A percentile compares a stretch with the other conserved stretches of the same genome.
Conservation (phyloP, 2,329 filamentous ascomycete genomes). For the Hawksworthiomyces lignivorus region DNA sequence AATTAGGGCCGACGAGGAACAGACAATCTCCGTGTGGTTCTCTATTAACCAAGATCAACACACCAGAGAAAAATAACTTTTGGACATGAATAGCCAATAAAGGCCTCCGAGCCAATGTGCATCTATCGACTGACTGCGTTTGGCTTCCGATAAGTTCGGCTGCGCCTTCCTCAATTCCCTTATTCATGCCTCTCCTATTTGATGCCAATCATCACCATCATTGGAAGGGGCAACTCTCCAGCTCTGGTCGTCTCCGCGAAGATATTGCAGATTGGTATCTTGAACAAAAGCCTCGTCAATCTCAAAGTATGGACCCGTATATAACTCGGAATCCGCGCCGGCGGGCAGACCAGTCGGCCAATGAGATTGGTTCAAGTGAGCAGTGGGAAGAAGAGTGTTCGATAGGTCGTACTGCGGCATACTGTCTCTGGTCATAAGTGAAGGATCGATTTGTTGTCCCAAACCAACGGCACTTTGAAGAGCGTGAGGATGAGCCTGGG, state of each 20-base stretch:
- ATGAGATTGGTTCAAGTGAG: neutral
- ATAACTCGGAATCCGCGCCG: slow-evolving; percentile 8
- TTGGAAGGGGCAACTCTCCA: slow-evolving; percentile 21
- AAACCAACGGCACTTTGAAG: slow-evolving; percentile 1
- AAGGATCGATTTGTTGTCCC: slow-evolving; percentile 23
- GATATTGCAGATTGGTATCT: slow-evolving; percentile 13
- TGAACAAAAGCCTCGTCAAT: slow-evolving; percentile 20
- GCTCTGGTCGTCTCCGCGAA: slow-evolving; percentile 17
- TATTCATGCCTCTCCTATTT: too few species aligned
- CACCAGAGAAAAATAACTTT: neutral
- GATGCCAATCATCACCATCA: slow-evolving; percentile 19
- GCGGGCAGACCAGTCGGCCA: slow-evolving; percentile 11
- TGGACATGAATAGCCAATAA: neutral
- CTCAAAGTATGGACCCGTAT: slow-evolving; percentile 19
- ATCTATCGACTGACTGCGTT: too few species aligned
- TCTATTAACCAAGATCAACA: neutral
- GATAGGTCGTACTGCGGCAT: slow-evolving; percentile 15
- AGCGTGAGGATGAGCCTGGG: neutral
- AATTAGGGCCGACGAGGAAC: too few species aligned
- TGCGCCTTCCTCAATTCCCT: too few species aligned
- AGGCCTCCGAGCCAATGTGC: too few species aligned
- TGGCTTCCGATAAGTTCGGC: too few species aligned
- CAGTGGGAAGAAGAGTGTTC: slow-evolving; percentile 12
- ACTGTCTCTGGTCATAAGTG: slow-evolving; percentile 17
- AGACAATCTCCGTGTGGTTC: too few species aligned